Base-by-base conservation (phyloP, 495 filamentous ascomycete genomes). In the Xylona heveae region DNA sequence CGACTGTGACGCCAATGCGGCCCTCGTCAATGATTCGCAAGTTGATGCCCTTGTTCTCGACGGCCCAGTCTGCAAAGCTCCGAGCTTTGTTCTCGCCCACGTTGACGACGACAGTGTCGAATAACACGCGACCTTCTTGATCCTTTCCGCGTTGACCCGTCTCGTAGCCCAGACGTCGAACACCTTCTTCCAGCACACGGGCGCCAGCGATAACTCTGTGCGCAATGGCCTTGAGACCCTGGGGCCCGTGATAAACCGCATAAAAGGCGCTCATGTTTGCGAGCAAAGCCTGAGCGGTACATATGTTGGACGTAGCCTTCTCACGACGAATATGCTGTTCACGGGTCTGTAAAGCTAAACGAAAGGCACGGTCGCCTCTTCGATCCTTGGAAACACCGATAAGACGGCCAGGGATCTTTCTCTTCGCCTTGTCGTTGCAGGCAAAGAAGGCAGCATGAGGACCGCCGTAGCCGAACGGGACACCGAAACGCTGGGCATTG, bases 231-330 rank as follows among this genome's bases (percentile, higher is more conserved):
- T 71, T 79, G 29, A 97, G 59, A 9, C 90, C 90, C 21, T 66
- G 43, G 2, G 88, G 88, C 2, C 88, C 88, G 47, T 97, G 88
- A 49, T 95, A 97, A 23, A 95, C 67, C n/a, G 83, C 88, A 51
- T 94, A 97, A 55, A 97, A 78, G 31, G 88, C 81, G 42, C 71
- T 90, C 80, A 95, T 94, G 51, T 97, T 97, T 13, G 88, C 88
- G 20, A 95, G 63, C 12, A 97, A 52, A 6, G 88, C 88, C 50
- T 97, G 88, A 5, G 88, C 88, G 14, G 88, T 97, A 54, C 88
- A 97, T 37, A 97, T 91, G 52, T 97, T 97, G 60, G 83, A 93
- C 4, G 88, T 97, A 1, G 88, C 88, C 65, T 97, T 97, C 53
- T 97, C 88, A 44, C 88, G 68, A 42, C 88, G 66, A 50, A 97